A percentile compares a stretch with the other conserved stretches of the same genome.
Evolutionary conservation across 2,329 filamentous ascomycete species (phyloP).

Genomic region (Penicillium sp.): DNA sequence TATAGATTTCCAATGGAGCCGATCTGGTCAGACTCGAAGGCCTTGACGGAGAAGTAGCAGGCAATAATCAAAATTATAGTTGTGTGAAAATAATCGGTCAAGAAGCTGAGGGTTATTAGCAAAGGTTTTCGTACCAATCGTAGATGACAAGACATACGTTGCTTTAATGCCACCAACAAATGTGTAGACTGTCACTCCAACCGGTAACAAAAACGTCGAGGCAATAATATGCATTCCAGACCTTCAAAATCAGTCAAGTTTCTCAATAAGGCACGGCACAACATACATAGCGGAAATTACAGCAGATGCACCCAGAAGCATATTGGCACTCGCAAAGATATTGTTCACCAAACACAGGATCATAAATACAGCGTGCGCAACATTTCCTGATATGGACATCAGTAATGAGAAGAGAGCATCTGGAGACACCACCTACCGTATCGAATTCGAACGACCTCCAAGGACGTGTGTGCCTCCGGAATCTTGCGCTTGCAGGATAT

Average conservation of each 20-base stretch:
- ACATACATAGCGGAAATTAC: slow-evolving; percentile 38
- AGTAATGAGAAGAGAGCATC: neutral
- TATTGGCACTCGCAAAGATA: slow-evolving; percentile 50
- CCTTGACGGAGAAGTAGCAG: slow-evolving; percentile 48
- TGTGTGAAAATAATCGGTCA: slow-evolving; percentile 53
- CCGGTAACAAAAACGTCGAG: slow-evolving; percentile 43
- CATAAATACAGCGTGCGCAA: slow-evolving; percentile 50
- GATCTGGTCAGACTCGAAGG: slow-evolving; percentile 44
- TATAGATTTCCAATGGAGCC: slow-evolving; percentile 47
- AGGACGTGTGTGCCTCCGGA: slow-evolving; percentile 50
- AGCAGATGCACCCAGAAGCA: slow-evolving; percentile 46
- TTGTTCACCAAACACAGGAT: slow-evolving; percentile 51
- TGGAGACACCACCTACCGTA: slow-evolving; percentile 35
- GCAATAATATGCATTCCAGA: slow-evolving; percentile 50
- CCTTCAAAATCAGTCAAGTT: slow-evolving; percentile 26
- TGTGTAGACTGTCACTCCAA: slow-evolving; percentile 39
- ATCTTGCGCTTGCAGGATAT: slow-evolving; percentile 50
- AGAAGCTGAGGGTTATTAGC: slow-evolving; percentile 25
- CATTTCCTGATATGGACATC: slow-evolving; percentile 19
- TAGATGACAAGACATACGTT: slow-evolving; percentile 22
- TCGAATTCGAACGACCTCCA: slow-evolving; percentile 50
- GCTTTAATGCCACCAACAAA: slow-evolving; percentile 41
- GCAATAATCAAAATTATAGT: slow-evolving; percentile 50
- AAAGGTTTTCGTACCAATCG: no score
- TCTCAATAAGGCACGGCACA: no score